Conservation (phyloP, 345 rosid species). For the Erucastrum elatum region DNA sequence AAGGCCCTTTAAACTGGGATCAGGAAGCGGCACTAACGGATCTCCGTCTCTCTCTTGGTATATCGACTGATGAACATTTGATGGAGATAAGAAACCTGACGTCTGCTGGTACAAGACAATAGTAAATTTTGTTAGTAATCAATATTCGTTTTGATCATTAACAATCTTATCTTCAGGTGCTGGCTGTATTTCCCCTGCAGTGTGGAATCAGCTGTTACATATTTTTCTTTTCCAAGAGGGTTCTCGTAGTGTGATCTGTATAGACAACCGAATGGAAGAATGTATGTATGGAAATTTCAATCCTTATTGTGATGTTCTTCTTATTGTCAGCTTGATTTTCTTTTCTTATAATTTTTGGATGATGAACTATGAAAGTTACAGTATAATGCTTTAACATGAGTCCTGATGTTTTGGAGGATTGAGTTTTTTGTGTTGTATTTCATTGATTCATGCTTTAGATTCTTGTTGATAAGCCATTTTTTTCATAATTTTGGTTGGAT, state of each 20-base stretch:
- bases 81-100: constrained; percentile 61
- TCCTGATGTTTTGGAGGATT: neutral
- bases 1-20: constrained; percentile 78
- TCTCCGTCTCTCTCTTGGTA: constrained; percentile 66
- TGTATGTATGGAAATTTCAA: constrained; percentile 31
- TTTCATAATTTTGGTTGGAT: neutral
- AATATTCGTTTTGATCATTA: constrained; percentile 17
- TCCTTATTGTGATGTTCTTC: constrained; percentile 7
- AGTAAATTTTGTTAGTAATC: constrained; percentile 39
- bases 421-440: neutral
- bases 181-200: constrained; percentile 30
- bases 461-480: neutral
- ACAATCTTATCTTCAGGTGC: constrained; percentile 35
- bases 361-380: neutral
- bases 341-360: constrained; percentile 20
- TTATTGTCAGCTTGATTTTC: neutral
- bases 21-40: constrained; percentile 72
- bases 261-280: constrained; percentile 25
- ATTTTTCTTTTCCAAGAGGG: constrained; percentile 27
- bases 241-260: constrained; percentile 29
- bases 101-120: constrained; percentile 47
- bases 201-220: constrained; percentile 29
- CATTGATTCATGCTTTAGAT: neutral
- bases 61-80: constrained; percentile 80
- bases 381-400: neutral